Conservation (phyloP, 2,329 filamentous ascomycete genomes). For the Bipolaris zeicola region DNA sequence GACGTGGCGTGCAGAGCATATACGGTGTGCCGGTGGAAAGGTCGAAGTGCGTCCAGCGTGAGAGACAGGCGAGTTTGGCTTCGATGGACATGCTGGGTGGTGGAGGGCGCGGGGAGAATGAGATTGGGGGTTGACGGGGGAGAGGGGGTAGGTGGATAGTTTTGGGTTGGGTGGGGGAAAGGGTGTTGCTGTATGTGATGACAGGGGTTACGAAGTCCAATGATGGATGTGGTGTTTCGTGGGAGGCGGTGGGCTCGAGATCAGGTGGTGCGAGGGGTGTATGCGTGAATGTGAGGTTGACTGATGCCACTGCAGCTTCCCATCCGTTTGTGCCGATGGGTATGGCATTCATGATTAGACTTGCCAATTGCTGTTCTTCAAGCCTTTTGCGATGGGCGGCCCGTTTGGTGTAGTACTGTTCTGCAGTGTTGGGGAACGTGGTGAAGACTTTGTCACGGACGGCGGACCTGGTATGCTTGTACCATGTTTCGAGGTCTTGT, state of each 20-base stretch:
- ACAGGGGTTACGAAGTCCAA: neutral
- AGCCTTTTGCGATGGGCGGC: neutral
- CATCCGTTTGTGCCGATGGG: neutral
- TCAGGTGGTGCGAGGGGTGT: neutral
- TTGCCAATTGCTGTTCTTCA: neutral
- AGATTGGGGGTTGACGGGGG: neutral
- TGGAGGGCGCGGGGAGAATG: neutral
- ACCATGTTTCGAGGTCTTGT: neutral
- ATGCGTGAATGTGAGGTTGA: no score
- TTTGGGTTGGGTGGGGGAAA: neutral
- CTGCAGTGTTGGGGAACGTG: neutral
- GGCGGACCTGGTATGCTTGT: neutral
- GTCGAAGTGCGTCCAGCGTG: neutral
- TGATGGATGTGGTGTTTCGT: neutral
- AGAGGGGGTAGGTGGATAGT: neutral
- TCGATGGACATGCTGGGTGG: neutral
- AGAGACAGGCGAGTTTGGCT: neutral
- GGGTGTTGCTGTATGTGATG: no score
- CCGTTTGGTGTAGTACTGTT: neutral
- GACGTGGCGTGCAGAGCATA: neutral
- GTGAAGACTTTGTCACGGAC: neutral
- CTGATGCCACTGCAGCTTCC: neutral
- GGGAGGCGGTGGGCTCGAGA: no score
- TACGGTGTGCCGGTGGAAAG: neutral
- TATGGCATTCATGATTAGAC: neutral